Evolutionary conservation across 2,329 filamentous ascomycete species (phyloP), one percentile per base, ranked within the genome.

Genomic region (Camillea tinctor): DNA sequence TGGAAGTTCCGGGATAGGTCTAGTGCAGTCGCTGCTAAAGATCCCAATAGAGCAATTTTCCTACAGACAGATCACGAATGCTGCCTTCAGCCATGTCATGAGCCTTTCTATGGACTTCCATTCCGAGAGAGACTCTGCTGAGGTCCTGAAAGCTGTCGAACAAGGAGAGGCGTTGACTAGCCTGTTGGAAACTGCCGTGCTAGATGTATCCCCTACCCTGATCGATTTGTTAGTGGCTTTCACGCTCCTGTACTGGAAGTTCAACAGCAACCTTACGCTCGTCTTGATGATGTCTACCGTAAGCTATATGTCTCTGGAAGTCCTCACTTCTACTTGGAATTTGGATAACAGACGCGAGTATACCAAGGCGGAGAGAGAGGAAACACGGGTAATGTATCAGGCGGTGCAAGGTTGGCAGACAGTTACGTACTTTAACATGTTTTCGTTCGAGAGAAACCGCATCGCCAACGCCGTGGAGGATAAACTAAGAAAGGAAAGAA

Each of bases 71-170:
- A 79, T 91, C 52, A 83, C 81, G 11, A 82, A 82, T 1, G 80
- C 85, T 1, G 84, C 87, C 0, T 91, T 90, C 69, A 79, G 82
- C 59, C 88, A 91, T 60, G 81, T 91, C 36, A 86, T 92, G 81
- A 79, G 77, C n/a, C 77, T 91, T 0, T 88, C 86, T 0, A 88
- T 88, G 76, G 87, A 90, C 62, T 91, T 90, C 57, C 88, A 92
- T 69, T 84, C 85, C 19, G 81, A 82, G 54, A 88, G 88, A 64
- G 81, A 84, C 57, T 87, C 85, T 1, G 87, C 85, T 1, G 84
- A 89, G 62, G 77, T 91, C 0, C 84, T 87, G 71, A 83, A 85
- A 63, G 83, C 86, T 2, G 81, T 91, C n/a, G 79, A 83, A 55
- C 87, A 89, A 65, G 89, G 86, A 0, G 77, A 81, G 49, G 81